These are phyloP conservation scores for Rhodocollybia butyracea DNA, from an alignment of 768 basidiomycete genomes.

Conservation along the genomic window DNA sequence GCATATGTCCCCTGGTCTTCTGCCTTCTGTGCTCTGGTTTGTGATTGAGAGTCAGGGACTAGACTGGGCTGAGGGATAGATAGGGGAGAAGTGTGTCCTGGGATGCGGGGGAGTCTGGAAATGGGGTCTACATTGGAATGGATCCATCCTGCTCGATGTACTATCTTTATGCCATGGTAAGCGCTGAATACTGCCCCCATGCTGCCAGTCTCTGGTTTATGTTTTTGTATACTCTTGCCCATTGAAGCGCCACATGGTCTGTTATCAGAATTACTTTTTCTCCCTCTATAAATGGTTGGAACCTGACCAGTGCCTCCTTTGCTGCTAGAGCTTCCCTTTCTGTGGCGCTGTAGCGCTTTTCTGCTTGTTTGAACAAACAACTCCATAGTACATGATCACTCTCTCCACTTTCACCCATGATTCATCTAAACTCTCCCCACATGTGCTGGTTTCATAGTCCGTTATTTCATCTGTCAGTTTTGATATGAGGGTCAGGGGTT, in stretches of 20 bases:
- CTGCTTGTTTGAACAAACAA: conserved; percentile 17
- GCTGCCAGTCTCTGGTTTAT: conserved; percentile 17
- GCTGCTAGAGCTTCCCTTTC: no score
- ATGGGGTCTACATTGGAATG: conserved; percentile 3
- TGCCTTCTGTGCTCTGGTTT: neutral
- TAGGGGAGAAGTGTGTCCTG: neutral
- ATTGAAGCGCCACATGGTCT: conserved; percentile 15
- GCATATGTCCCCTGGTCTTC: neutral
- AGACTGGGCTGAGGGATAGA: neutral
- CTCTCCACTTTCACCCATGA: conserved; percentile 19
- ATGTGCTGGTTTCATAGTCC: neutral
- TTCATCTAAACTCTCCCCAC: conserved; percentile 6
- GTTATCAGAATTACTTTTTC: conserved; percentile 13
- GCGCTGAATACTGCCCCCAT: conserved; percentile 25
- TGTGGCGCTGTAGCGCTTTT: conserved; percentile 21
- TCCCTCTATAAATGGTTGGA: conserved; percentile 24
- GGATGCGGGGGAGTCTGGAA: conserved; percentile 7
- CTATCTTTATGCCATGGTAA: conserved; percentile 14
- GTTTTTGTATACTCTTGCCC: conserved; percentile 14
- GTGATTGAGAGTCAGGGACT: neutral
- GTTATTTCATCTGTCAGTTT: neutral
- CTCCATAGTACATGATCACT: conserved; percentile 24
- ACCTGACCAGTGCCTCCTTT: no score
- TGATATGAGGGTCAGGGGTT: conserved; percentile 14
- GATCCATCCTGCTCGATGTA: neutral